Percentiles rank a stretch among this genome's conserved stretches.
Evolutionary conservation across 2,329 filamentous ascomycete species (phyloP).

Genomic region (Cryphonectria naterciae): DNA sequence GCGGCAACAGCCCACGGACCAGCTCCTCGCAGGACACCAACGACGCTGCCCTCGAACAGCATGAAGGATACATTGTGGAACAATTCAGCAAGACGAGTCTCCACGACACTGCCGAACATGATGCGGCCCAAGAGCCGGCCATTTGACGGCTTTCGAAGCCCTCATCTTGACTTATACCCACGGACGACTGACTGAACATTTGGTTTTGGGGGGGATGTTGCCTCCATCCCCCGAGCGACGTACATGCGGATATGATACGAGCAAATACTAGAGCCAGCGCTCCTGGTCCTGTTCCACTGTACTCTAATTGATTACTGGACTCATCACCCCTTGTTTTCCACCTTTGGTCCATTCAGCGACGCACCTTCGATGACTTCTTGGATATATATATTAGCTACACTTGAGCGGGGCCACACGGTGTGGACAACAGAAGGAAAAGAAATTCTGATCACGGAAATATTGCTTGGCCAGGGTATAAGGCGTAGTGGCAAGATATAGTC

Average conservation of each 20-base stretch:
- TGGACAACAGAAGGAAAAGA: conserved; percentile 9
- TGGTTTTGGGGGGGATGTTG: background rate
- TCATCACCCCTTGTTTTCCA: background rate
- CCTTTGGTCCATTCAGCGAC: background rate
- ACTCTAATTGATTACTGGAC: background rate
- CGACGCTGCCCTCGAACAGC: conserved; percentile 55
- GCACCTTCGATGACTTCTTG: conserved; percentile 7
- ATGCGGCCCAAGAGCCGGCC: background rate
- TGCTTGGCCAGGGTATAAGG: conserved; percentile 7
- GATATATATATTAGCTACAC: conserved; percentile 19
- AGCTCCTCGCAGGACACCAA: conserved; percentile 67
- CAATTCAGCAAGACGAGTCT: conserved; percentile 32
- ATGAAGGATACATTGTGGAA: conserved; percentile 31
- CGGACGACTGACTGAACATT: background rate
- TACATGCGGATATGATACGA: conserved; percentile 5
- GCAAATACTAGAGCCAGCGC: background rate
- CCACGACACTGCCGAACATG: background rate
- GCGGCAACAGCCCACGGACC: conserved; percentile 71
- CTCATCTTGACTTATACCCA: background rate
- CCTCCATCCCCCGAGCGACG: background rate
- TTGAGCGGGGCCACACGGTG: background rate
- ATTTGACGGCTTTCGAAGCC: background rate
- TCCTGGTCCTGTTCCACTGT: background rate
- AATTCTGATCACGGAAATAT: background rate
- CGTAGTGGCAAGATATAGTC: background rate